These are phyloP conservation scores for Ceratocystis papillata DNA, from an alignment of 2,329 filamentous ascomycete genomes.

Conservation along the genomic window DNA sequence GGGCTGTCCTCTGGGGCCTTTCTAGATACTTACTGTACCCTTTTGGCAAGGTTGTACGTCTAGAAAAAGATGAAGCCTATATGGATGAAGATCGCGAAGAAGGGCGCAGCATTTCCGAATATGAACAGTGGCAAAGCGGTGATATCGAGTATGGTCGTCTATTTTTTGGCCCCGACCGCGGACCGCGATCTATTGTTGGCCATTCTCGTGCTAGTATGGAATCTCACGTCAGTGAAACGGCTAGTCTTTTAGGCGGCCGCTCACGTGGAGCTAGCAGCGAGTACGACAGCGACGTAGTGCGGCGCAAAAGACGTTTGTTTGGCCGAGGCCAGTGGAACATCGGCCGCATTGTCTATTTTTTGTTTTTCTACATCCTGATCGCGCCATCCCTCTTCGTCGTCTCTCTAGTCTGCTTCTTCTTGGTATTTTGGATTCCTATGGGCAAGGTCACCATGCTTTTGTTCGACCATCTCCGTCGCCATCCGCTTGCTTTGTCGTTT, in stretches of 20 bases:
- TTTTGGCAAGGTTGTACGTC: slow-evolving; percentile 88
- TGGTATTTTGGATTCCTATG: slow-evolving; percentile 98
- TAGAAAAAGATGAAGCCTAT: slow-evolving; percentile 90
- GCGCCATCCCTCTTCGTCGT: slow-evolving; percentile 77
- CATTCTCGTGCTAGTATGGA: slow-evolving; percentile 81
- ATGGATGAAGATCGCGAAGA: slow-evolving; percentile 90
- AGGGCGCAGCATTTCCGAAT: slow-evolving; percentile 93
- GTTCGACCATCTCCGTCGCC: slow-evolving; percentile 81
- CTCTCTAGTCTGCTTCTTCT: slow-evolving; percentile 82
- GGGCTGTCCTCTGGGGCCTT: slow-evolving; percentile 71
- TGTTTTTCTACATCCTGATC: slow-evolving; percentile 89
- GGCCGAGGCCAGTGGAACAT: slow-evolving; percentile 93
- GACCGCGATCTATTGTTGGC: slow-evolving; percentile 69
- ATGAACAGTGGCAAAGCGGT: slow-evolving; percentile 97
- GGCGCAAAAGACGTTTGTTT: slow-evolving; percentile 69
- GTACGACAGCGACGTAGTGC: slow-evolving; percentile 27
- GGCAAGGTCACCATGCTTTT: slow-evolving; percentile 85
- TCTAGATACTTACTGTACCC: slow-evolving; percentile 85
- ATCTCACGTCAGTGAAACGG: slow-evolving; percentile 71
- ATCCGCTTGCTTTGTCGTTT: slow-evolving; percentile 86
- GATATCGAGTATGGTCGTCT: slow-evolving; percentile 90
- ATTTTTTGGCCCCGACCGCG: slow-evolving; percentile 74
- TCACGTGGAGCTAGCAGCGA: slow-evolving; percentile 30
- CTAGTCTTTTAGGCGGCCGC: slow-evolving; percentile 65
- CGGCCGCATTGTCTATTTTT: slow-evolving; percentile 87